A percentile compares a stretch with the other conserved stretches of the same genome.
phyloP scores from a whole-genome alignment of 768 basidiomycete genomes.

The Panaeolus cyanescens region DNA sequence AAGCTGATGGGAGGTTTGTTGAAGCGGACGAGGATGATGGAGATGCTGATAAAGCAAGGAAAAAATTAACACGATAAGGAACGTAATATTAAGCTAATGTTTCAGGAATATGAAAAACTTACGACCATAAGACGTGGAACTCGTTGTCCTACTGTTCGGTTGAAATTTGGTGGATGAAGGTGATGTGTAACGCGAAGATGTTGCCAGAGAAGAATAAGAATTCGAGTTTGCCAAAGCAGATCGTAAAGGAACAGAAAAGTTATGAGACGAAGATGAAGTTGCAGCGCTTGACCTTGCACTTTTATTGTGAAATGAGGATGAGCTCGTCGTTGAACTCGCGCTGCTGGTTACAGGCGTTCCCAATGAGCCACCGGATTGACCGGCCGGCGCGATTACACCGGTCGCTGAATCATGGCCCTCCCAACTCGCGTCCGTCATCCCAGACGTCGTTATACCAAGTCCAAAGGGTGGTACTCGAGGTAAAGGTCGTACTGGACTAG shows the following conservation, averaged over 20 bases:
- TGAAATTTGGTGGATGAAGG: neutral
- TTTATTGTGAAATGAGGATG: neutral
- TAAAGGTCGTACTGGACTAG: neutral
- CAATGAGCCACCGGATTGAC: neutral
- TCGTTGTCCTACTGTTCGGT: neutral
- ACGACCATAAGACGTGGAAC: neutral
- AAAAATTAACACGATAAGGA: neutral
- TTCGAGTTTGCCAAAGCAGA: neutral
- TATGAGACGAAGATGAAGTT: neutral
- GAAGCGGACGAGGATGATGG: neutral
- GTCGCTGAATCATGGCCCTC: neutral
- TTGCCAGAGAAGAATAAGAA: neutral
- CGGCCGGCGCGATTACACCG: neutral
- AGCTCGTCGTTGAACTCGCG: neutral
- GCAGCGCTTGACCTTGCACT: neutral
- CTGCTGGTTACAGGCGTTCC: neutral
- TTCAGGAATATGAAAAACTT: neutral
- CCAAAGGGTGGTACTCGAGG: neutral
- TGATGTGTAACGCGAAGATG: neutral
- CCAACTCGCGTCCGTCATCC: neutral
- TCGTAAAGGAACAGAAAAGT: neutral
- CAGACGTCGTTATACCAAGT: neutral
- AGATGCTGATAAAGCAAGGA: neutral
- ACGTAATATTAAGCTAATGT: no score
- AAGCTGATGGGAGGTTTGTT: neutral